phyloP scores from a whole-genome alignment of 2,329 filamentous ascomycete genomes.

The Colletotrichum truncatum region DNA sequence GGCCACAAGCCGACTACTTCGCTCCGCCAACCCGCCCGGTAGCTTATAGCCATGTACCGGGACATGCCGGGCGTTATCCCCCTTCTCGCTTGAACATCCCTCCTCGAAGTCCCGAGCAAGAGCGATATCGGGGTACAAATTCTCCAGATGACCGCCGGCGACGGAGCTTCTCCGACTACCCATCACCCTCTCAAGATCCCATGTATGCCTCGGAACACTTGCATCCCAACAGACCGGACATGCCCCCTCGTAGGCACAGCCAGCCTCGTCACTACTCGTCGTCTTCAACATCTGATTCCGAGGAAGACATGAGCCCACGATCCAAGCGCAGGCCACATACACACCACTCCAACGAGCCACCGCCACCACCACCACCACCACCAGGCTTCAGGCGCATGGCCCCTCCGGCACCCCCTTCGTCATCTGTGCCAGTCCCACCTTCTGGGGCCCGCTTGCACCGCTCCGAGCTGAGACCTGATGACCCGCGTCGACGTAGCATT shows the following conservation, averaged over 20 bases:
- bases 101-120: conserved; percentile 42
- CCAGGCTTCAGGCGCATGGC: conserved; percentile 44
- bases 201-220: conserved; percentile 40
- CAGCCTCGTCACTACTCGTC: conserved; percentile 56
- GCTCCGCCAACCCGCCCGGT: conserved; percentile 40
- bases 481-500: conserved; percentile 45
- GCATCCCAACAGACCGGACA: conserved; percentile 43
- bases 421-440: conserved; percentile 36
- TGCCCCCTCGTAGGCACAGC: conserved; percentile 55
- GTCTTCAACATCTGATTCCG: conserved; percentile 52
- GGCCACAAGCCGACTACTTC: conserved; percentile 41
- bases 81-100: conserved; percentile 38
- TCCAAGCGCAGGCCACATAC: conserved; percentile 32
- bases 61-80: conserved; percentile 49
- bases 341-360: conserved; percentile 37
- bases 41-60: conserved; percentile 51
- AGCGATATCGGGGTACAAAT: conserved; percentile 45
- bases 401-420: conserved; percentile 40
- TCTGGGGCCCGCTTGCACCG: conserved; percentile 42
- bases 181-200: conserved; percentile 45
- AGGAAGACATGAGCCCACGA: conserved; percentile 35
- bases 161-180: conserved; percentile 62
- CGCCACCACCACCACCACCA: conserved; percentile 38
- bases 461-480: conserved; percentile 44
- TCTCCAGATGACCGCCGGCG: conserved; percentile 54